Conservation (phyloP, 2,329 filamentous ascomycete genomes). For the Ramichloridium luteum region DNA sequence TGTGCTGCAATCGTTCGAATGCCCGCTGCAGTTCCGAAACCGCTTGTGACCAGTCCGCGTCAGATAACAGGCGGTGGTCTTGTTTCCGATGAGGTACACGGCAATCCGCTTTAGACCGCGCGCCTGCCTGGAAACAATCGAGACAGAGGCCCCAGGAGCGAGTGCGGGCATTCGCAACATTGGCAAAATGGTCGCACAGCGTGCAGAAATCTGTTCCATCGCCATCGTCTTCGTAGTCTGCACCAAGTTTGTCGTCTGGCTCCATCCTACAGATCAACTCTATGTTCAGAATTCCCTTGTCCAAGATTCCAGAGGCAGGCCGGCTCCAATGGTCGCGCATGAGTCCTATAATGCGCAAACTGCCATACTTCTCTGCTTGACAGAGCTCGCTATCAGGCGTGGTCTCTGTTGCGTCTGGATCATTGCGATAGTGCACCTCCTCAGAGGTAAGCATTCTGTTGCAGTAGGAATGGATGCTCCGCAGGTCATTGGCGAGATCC, state of each 20-base stretch:
- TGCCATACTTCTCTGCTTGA: no score
- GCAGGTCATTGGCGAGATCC: conserved; percentile 13
- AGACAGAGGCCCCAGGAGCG: conserved; percentile 23
- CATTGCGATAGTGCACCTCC: no score
- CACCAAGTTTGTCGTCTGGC: conserved; percentile 15
- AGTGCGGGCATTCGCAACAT: no score
- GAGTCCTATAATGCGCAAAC: no score
- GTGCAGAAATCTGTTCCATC: conserved; percentile 16
- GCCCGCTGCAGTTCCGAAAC: background rate
- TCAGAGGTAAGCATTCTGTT: no score
- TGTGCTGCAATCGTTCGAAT: background rate
- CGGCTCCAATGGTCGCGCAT: conserved; percentile 14
- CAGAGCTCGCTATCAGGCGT: no score
- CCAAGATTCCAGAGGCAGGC: conserved; percentile 16
- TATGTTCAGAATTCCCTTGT: conserved; percentile 18
- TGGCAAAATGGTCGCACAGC: no score
- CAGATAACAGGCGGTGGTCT: background rate
- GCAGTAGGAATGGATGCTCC: no score
- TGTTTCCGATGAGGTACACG: conserved; percentile 18
- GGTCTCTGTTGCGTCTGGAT: no score
- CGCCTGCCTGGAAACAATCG: conserved; percentile 19
- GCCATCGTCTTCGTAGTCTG: conserved; percentile 14
- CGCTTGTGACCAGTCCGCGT: background rate
- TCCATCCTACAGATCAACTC: conserved; percentile 20
- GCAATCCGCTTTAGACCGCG: conserved; percentile 15